Evolutionary conservation across 208 protist species (phyloP), one percentile per base, ranked within the genome.

Genomic region (Trypanosomatidae sp.): DNA sequence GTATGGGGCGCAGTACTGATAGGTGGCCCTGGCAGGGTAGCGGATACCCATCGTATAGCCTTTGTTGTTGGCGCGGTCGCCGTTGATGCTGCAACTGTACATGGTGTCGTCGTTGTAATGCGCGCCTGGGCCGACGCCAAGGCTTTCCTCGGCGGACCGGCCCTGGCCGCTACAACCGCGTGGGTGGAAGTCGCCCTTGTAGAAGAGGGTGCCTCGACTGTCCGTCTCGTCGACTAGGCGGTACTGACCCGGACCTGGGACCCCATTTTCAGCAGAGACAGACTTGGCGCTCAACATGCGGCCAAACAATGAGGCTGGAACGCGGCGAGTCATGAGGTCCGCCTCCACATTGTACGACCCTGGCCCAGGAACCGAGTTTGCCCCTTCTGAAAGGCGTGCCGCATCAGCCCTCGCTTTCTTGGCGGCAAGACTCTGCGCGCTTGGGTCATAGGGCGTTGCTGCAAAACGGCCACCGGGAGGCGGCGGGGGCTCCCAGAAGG

Each of bases 11-110:
- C 81, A 88, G 67, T 87, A 77, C 72, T 96, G 89, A 73, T 96
- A 87, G 22, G 84, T 89, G 13, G 85, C 89, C 22, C 91, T 84
- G 2, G 91, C 91, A 9, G 91, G 91, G 77, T 94, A 96, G 53
- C 87, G 85, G 28, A 88, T 83, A 25, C 88, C 82, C 76, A 94
- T 90, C 25, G 87, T 92, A 67, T 77, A 90, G 58, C 89, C 87
- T 67, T 95, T 91, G 15, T 78, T 69, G 39, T 56, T 60, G 30
- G 30, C 53, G 6, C 66, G 55, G 71, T 89, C 82, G 36, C 87
- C 84, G 46, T 77, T 71, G 71, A 89, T 89, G 72, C 84, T 91
- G 50, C 66, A 49, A 60, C 80, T 88, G 79, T 84, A 89, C 60
- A 74, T 47, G 10, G 82, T 86, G 25, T 36, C 56, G 71, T 89